phyloP scores from a whole-genome alignment of 2,329 filamentous ascomycete species.

The Colletotrichum sp. region DNA sequence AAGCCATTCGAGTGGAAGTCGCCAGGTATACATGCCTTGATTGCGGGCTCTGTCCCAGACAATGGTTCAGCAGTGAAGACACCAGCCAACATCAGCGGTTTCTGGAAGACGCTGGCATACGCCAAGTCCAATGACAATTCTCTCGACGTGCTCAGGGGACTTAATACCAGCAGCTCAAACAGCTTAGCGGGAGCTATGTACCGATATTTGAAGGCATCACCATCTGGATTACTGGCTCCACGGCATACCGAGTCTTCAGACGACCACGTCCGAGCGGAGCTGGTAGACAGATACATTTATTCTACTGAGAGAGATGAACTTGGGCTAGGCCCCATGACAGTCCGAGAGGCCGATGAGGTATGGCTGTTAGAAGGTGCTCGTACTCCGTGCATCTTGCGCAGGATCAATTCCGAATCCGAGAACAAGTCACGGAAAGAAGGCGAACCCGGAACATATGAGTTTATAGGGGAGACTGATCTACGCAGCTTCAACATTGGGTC shows the following conservation, averaged over 20 bases:
- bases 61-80: too few species aligned
- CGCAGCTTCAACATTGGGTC: not conserved
- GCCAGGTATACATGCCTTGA: not conserved
- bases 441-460: not conserved
- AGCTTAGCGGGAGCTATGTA: too few species aligned
- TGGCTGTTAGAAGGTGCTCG: constrained; percentile 5
- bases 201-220: not conserved
- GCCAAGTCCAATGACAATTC: too few species aligned
- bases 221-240: not conserved
- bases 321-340: not conserved
- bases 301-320: not conserved
- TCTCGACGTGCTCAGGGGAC: too few species aligned
- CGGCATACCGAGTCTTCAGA: too few species aligned
- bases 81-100: too few species aligned
- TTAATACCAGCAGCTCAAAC: too few species aligned
- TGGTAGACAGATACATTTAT: not conserved
- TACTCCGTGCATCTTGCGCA: not conserved
- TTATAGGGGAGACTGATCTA: not conserved
- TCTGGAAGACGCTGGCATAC: too few species aligned
- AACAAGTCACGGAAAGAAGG: too few species aligned
- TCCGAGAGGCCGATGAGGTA: constrained; percentile 1
- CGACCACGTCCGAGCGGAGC: not conserved
- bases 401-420: not conserved
- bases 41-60: too few species aligned
- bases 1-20: not conserved